Base-by-base conservation (phyloP, 176 grass and related monocot species). In the Puya raimondii region DNA sequence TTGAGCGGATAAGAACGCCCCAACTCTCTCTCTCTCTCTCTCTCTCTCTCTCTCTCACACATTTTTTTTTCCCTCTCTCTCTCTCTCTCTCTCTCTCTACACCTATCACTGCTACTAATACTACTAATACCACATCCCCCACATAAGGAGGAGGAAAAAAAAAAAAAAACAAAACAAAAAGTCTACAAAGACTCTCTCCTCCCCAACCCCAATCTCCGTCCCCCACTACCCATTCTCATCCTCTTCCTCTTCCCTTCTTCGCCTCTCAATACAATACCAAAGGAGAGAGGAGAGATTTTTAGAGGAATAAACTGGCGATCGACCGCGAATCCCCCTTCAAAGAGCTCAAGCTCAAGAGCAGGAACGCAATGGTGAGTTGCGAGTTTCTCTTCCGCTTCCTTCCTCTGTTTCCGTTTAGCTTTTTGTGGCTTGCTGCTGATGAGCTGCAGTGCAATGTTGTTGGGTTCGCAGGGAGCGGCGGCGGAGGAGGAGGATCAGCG, bases 1-100 rank as follows among this genome's bases (percentile, higher is more conserved):
- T 53, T 53, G 63, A 82, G 64, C 4, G 74, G 87, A 90, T 90
- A 85, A 90, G 87, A 65, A 78, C 76, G 65, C 70, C 53, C 66
- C 47, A 66, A 48, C 61, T 49, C 65, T 66, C 82, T 47, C 42
- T 51, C 67, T 22, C 72, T 23, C 14, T 21, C 52, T 47, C 53
- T 49, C 6, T 29, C 6, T 29, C 3, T 33, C 29, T 18, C 2
- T 64, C 11, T 33, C 29, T 33, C 33, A 2, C 11, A 8, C 11
- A 11, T 18, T 42, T 42, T 42, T 42, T 42, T 49, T 59, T 66
- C 2, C n/a, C 23, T 23, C 0, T 23, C 23, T 23, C 23, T 23
- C 23, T 23, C 23, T 23, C 6, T 29, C 3, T 42, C 33, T 20
- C 2, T 64, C 11, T 42, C 33, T 42, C 33, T 42, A 23, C n/a